Evolutionary conservation across 257 asterid genomes (phyloP).

Genomic region (Solanum piurae): DNA sequence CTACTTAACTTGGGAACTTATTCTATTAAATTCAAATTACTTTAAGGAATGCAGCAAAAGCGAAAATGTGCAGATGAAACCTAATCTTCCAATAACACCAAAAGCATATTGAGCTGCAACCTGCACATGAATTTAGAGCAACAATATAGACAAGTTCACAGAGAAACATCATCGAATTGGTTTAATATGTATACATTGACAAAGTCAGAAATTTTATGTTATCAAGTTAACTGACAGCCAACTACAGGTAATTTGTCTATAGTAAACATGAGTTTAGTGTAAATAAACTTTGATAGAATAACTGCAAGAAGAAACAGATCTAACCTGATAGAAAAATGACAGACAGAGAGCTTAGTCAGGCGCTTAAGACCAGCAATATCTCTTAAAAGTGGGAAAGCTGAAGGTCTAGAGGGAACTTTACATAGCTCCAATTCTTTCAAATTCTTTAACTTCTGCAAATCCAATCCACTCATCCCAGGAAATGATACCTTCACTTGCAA

Average conservation of each 20-base stretch:
- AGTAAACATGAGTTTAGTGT: neutral
- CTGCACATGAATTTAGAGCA: neutral
- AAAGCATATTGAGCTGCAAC: neutral
- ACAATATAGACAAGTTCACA: neutral
- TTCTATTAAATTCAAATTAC: neutral
- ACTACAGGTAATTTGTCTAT: neutral
- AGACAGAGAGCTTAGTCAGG: conserved; percentile 75
- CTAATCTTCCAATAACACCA: neutral
- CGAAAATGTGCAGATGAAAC: neutral
- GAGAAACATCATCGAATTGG: neutral
- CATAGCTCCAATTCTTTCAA: conserved; percentile 86
- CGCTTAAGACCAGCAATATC: conserved; percentile 61
- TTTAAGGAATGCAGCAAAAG: neutral
- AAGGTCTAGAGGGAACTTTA: conserved; percentile 63
- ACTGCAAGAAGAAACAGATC: neutral
- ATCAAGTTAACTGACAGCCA: neutral
- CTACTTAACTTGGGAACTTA: neutral
- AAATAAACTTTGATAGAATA: neutral
- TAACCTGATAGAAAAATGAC: conserved; percentile 89
- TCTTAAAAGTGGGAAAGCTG: conserved; percentile 54
- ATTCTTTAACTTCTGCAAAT: conserved; percentile 49
- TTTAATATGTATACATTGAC: neutral
- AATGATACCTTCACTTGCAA: conserved; percentile 67
- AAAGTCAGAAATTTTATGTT: neutral
- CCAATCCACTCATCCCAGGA: conserved; percentile 65